A percentile compares a stretch with the other conserved stretches of the same genome.
These are phyloP conservation scores for Geotrichum restrictum DNA, from an alignment of 1,139 yeast genomes.

Conservation along the genomic window DNA sequence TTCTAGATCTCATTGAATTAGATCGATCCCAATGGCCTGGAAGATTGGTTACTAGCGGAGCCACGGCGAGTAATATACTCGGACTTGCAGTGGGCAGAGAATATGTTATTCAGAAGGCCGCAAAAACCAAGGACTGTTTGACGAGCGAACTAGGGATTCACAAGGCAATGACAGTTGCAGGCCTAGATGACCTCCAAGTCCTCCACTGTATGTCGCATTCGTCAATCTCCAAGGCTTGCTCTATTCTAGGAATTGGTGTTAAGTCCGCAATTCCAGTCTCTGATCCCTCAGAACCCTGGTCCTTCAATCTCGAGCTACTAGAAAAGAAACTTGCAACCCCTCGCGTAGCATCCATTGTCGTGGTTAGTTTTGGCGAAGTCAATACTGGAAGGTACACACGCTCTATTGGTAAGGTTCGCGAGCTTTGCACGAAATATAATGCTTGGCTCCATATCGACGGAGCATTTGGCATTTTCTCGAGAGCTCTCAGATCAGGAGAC, in stretches of 20 bases:
- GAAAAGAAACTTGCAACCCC: conserved; percentile 22
- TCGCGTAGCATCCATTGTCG: conserved; percentile 24
- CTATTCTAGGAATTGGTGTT: conserved; percentile 32
- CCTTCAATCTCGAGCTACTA: conserved; percentile 26
- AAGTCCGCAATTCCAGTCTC: conserved; percentile 23
- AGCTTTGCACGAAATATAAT: conserved; percentile 29
- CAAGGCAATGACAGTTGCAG: conserved; percentile 24
- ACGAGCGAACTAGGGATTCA: conserved; percentile 16
- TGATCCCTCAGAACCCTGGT: conserved; percentile 25
- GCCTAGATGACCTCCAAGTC: conserved; percentile 26
- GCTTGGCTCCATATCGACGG: conserved; percentile 36
- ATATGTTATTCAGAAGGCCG: conserved; percentile 18
- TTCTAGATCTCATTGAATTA: conserved; percentile 27
- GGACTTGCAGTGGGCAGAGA: conserved; percentile 31
- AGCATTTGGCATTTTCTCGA: conserved; percentile 30
- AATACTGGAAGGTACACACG: conserved; percentile 32
- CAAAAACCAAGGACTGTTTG: not conserved
- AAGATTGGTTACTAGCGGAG: conserved; percentile 31
- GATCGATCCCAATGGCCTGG: conserved; percentile 26
- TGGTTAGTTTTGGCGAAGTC: conserved; percentile 32
- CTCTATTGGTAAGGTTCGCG: conserved; percentile 23
- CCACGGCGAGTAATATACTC: conserved; percentile 32
- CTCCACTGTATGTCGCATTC: conserved; percentile 29
- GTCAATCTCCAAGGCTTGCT: conserved; percentile 30
- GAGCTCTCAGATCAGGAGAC: conserved; percentile 21